Evolutionary conservation across 2,329 filamentous ascomycete species (phyloP).

Genomic region (Pyrenophora tritici-repentis): DNA sequence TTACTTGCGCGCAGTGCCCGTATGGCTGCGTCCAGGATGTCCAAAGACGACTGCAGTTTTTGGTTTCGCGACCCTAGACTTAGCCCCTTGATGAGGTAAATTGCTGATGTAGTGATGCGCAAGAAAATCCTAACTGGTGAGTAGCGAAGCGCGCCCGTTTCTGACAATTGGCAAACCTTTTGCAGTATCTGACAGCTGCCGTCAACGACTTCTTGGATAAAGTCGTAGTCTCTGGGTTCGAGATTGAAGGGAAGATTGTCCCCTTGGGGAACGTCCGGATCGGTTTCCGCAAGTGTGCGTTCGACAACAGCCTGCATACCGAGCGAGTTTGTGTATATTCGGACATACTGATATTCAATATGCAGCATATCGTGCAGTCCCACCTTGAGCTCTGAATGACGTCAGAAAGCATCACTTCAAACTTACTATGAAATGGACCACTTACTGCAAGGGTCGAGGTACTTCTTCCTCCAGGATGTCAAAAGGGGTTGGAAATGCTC

Average conservation of each 20-base stretch:
- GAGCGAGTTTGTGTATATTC: constrained; percentile 54
- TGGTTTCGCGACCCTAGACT: constrained; percentile 57
- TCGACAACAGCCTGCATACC: constrained; percentile 64
- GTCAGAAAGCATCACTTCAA: constrained; percentile 5
- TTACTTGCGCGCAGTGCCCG: constrained; percentile 53
- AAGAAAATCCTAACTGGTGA: constrained; percentile 60
- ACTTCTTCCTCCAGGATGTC: constrained; percentile 48
- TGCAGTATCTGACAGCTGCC: constrained; percentile 58
- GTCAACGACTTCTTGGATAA: constrained; percentile 62
- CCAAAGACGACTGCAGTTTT: constrained; percentile 55
- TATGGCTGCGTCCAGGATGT: constrained; percentile 56
- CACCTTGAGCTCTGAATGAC: constrained; percentile 37
- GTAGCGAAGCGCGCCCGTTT: constrained; percentile 55
- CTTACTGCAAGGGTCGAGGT: constrained; percentile 47
- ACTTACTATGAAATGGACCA: too few species aligned
- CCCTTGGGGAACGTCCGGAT: constrained; percentile 44
- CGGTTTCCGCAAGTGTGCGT: constrained; percentile 52
- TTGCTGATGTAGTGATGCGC: constrained; percentile 60
- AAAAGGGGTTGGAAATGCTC: constrained; percentile 53
- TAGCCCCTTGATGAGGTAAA: constrained; percentile 59
- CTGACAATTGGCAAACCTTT: constrained; percentile 55
- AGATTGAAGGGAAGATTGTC: constrained; percentile 51
- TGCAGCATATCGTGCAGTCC: constrained; percentile 55
- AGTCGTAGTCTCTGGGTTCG: constrained; percentile 58
- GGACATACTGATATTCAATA: constrained; percentile 57